Evolutionary conservation across 257 asterid species (phyloP).

Genomic region (Verbascum thapsus): DNA sequence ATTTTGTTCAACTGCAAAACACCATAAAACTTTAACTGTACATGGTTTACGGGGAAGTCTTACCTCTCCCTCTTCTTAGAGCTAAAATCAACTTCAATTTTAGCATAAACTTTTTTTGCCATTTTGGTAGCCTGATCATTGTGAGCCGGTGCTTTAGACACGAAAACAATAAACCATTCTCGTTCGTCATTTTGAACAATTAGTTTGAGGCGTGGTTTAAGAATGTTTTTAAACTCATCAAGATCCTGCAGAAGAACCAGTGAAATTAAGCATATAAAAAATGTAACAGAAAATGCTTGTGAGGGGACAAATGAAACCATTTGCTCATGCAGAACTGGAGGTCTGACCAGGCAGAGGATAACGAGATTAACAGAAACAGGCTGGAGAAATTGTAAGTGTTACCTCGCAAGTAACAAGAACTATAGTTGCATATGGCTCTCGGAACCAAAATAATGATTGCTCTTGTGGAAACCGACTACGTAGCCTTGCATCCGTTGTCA

Average conservation of each 20-base stretch:
- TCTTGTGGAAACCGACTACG: slow-evolving; percentile 96
- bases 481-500: slow-evolving; percentile 96
- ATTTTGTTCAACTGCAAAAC: slow-evolving; percentile 6
- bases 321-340: slow-evolving; percentile 17
- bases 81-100: slow-evolving; percentile 95
- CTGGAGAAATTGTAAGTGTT: slow-evolving; percentile 19
- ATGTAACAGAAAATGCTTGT: slow-evolving; percentile 17
- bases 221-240: slow-evolving; percentile 94
- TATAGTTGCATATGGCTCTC: slow-evolving; percentile 92
- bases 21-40: slow-evolving; percentile 14
- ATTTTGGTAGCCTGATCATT: slow-evolving; percentile 95
- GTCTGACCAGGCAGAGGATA: slow-evolving; percentile 16
- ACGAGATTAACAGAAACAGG: slow-evolving; percentile 15
- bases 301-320: too few relatives aligned
- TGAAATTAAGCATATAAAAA: slow-evolving; percentile 19
- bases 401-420: slow-evolving; percentile 98
- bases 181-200: slow-evolving; percentile 97
- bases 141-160: slow-evolving; percentile 93
- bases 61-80: slow-evolving; percentile 98
- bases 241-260: slow-evolving; percentile 63
- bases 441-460: slow-evolving; percentile 89
- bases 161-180: slow-evolving; percentile 94
- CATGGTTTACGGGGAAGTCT: slow-evolving; percentile 22
- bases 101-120: slow-evolving; percentile 94
- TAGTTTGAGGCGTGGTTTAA: slow-evolving; percentile 96